A percentile compares a stretch with the other conserved stretches of the same genome.
Evolutionary conservation across 768 basidiomycete genomes (phyloP).

Genomic region (Suillus paluster): DNA sequence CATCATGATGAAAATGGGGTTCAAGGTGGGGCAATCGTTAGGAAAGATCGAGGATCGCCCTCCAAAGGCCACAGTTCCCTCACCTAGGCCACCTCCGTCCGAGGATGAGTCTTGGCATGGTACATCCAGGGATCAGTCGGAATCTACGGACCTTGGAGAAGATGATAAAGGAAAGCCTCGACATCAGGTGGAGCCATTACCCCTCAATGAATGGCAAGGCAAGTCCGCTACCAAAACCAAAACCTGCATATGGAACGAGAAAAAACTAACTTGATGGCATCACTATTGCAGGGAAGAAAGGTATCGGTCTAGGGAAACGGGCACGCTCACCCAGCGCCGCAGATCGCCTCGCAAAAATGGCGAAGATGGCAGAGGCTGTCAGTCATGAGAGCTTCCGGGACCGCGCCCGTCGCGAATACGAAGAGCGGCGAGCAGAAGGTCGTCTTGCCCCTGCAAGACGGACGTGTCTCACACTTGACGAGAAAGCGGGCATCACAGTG

Average conservation of each 20-base stretch:
- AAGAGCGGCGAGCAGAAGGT: constrained; percentile 74
- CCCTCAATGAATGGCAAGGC: constrained; percentile 86
- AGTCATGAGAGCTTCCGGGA: constrained; percentile 67
- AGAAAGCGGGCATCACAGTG: constrained; percentile 64
- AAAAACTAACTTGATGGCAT: constrained; percentile 9
- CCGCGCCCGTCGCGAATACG: constrained; percentile 72
- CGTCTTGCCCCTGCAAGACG: constrained; percentile 72
- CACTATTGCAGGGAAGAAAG: constrained; percentile 65
- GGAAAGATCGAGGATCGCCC: constrained; percentile 45
- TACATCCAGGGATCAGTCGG: constrained; percentile 1
- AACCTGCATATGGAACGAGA: neutral
- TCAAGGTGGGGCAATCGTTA: constrained; percentile 81
- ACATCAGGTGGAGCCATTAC: constrained; percentile 71
- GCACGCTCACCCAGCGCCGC: constrained; percentile 63
- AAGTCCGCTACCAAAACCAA: constrained; percentile 25
- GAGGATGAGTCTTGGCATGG: constrained; percentile 6
- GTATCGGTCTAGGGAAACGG: constrained; percentile 75
- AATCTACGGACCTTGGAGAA: constrained; percentile 9
- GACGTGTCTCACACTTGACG: constrained; percentile 78
- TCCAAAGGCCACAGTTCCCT: constrained; percentile 9
- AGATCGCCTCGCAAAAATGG: constrained; percentile 75
- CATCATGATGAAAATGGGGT: constrained; percentile 96
- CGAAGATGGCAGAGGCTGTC: constrained; percentile 57
- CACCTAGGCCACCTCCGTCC: constrained; percentile 7
- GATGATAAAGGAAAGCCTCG: constrained; percentile 15